These are phyloP conservation scores for Chaetomium sp. DNA, from an alignment of 2,329 filamentous ascomycete species.

Conservation along the genomic window DNA sequence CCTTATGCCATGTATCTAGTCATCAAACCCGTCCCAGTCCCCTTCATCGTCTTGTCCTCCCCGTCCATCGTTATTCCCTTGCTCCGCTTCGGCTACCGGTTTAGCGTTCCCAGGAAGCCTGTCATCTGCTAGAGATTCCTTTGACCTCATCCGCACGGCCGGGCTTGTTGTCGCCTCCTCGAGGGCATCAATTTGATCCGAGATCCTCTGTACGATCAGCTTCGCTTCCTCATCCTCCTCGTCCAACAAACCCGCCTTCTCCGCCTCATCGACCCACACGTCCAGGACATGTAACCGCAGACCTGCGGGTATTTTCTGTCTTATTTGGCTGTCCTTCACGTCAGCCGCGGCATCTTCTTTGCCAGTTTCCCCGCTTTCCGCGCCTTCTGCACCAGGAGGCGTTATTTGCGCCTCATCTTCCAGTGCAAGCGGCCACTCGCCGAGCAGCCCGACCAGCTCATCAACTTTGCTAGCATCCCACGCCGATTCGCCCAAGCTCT, in stretches of 20 bases:
- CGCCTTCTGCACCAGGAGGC: constrained; percentile 8
- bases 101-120: constrained; percentile 58
- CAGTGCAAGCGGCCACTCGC: constrained; percentile 35
- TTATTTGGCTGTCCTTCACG: constrained; percentile 27
- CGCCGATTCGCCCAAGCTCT: not conserved
- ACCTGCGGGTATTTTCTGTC: constrained; percentile 62
- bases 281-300: constrained; percentile 82
- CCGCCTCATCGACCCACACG: constrained; percentile 85
- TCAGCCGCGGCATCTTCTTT: constrained; percentile 20
- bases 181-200: constrained; percentile 51
- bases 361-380: too few species aligned
- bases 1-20: constrained; percentile 7
- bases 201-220: constrained; percentile 46
- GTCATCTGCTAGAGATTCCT: constrained; percentile 66
- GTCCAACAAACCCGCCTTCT: constrained; percentile 55
- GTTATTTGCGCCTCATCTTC: constrained; percentile 29
- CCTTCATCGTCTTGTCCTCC: constrained; percentile 10
- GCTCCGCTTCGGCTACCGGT: constrained; percentile 28
- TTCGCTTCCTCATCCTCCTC: constrained; percentile 33
- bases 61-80: constrained; percentile 4
- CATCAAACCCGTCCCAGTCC: constrained; percentile 23
- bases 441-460: constrained; percentile 39
- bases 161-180: constrained; percentile 57
- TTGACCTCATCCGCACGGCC: constrained; percentile 61
- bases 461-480: constrained; percentile 25